Base-by-base conservation (phyloP, 768 basidiomycete species). In the Rhodotorula toruloides region DNA sequence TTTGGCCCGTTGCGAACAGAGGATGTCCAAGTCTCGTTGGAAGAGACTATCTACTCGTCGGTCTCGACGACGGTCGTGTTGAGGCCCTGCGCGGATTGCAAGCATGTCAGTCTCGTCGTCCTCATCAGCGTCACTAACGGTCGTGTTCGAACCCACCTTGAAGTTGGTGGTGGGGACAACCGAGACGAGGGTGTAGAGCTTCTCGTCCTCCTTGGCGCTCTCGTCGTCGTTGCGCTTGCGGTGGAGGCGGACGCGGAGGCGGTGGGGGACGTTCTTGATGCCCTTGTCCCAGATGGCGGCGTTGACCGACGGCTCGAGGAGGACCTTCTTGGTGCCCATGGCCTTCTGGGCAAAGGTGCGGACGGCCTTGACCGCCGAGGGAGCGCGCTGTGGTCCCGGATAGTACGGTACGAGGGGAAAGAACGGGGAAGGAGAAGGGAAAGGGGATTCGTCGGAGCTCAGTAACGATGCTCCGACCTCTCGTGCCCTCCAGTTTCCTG, bases 221-320 rank as follows among this genome's bases (percentile, higher is more conserved):
- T 99, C 94, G 74, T 97, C 93, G 80, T 99, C 94, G 79, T 98
- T 98, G 76, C 96, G 89, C 87, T 76, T 78, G 91, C 90, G 87
- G 83, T 96, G 92, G 65, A 98, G 87, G 79, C 90, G 88, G 55
- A 99, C 86, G 63, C 96, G 84, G 79, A 98, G 81, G 72, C 96
- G 84, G 77, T 90, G 88, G 36, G 94, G 96, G 37, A 92, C 90
- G 65, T 85, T 86, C 84, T 93, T 93, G 81, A 99, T 86, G 58
- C 96, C 96, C 76, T 84, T 86, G 36, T 84, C 84, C 96, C 96
- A 99, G 58, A 97, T 81, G 81, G 73, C 72, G 72, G 94, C 89
- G 87, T 99, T 99, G 72, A 99, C 85, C 75, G 88, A 88, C 72
- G 96, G 93, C 81, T 97, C 91, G 77, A 99, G 76, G 62, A 93